phyloP scores from a whole-genome alignment of 371 early-diverging fungal species.

The Mortierella sp. region DNA sequence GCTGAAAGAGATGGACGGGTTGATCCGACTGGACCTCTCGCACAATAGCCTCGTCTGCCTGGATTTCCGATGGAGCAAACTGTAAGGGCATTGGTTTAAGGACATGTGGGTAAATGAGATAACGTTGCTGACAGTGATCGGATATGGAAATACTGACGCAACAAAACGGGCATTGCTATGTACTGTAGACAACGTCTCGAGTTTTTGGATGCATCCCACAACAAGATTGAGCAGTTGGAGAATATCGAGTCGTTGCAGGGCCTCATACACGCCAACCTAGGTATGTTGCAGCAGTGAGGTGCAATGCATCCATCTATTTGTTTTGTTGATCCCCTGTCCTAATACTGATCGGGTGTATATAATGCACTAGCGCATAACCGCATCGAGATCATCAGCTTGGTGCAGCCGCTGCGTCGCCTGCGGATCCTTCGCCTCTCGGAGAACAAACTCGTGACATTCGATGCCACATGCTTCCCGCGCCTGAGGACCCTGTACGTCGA shows the following conservation, averaged over 20 bases:
- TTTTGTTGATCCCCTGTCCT: too few relatives aligned
- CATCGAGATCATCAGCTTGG: slow-evolving; percentile 57
- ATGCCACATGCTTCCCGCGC: slow-evolving; percentile 61
- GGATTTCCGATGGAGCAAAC: slow-evolving; percentile 47
- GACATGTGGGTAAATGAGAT: too few relatives aligned
- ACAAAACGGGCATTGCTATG: too few relatives aligned
- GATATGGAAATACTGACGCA: too few relatives aligned
- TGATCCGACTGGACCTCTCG: slow-evolving; percentile 59
- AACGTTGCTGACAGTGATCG: too few relatives aligned
- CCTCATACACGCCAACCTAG: slow-evolving; percentile 58
- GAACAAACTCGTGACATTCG: slow-evolving; percentile 61
- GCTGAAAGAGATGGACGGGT: slow-evolving; percentile 56
- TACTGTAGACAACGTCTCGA: slow-evolving; percentile 58
- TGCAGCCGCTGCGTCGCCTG: slow-evolving; percentile 55
- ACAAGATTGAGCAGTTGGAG: slow-evolving; percentile 62
- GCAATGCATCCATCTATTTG: too few relatives aligned
- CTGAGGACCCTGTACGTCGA: slow-evolving; percentile 64
- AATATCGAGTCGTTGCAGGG: slow-evolving; percentile 56
- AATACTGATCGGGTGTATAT: too few relatives aligned
- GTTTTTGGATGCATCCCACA: slow-evolving; percentile 63
- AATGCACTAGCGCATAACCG: slow-evolving; percentile 64
- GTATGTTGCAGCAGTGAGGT: slow-evolving; percentile 33
- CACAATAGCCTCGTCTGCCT: slow-evolving; percentile 57
- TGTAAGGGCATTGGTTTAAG: slow-evolving; percentile 38
- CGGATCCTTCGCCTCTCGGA: slow-evolving; percentile 60